Evolutionary conservation across 768 basidiomycete genomes (phyloP), one percentile per base, ranked within the genome.

Genomic region (Amanita thiersii): DNA sequence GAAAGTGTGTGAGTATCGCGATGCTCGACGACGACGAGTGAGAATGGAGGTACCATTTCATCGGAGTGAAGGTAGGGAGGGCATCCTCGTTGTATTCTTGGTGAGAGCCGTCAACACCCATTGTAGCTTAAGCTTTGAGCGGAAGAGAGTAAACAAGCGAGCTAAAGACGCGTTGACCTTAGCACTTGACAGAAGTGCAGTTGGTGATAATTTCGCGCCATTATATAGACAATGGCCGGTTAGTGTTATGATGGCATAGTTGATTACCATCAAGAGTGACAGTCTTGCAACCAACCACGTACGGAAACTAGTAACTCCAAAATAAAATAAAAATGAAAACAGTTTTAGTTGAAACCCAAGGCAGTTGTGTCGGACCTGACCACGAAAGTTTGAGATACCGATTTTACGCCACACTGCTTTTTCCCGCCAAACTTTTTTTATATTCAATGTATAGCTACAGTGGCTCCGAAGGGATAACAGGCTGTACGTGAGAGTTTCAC

Each of bases 11-110:
- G 28, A 19, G 24, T 12, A 26, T 35, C 26, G 28, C 35, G 21
- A 20, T 18, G 31, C 21, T 24, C 15, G 14, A 19, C 24, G n/a
- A 26, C 29, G 28, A 42, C n/a, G 30, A 19, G 25, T 29, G 37
- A 24, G 26, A 21, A 29, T 30, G 8, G 31, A 46, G 59, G 24
- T 50, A 70, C 71, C 70, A 73, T 39, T 63, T 61, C 68, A 73
- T 69, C 12, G 72, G 72, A 19, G 57, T 61, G 47, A 61, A 74
- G 7, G 50, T 50, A 17, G 68, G 71, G 30, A 71, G 65, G 18
- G 51, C 54, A 48, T 67, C 58, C 43, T 73, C 70, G 40, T 41
- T 49, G 51, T 69, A 64, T 32, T 57, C 51, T 36, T 56, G 17
- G 31, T 25, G n/a, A 24, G 42, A 6, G 26, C 14, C n/a, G 30